These are phyloP conservation scores for Abrus precatorius DNA, from an alignment of 306 rosid genomes.

Conservation along the genomic window DNA sequence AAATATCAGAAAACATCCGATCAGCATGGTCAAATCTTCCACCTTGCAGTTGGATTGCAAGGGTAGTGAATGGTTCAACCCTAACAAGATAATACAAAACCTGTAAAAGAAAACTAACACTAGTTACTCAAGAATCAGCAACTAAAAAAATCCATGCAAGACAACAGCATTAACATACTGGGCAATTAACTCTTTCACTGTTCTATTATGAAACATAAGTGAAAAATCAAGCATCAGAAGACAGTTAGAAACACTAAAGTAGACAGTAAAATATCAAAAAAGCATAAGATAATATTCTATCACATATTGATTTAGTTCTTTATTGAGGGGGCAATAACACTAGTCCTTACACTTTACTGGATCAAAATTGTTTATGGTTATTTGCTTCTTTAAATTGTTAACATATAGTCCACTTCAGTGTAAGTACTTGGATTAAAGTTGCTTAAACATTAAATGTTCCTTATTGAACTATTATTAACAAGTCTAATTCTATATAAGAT, in stretches of 20 bases:
- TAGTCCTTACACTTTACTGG: slow-evolving; percentile 7
- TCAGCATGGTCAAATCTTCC: slow-evolving; percentile 99
- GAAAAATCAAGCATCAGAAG: slow-evolving; percentile 33
- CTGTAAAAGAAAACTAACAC: slow-evolving; percentile 60
- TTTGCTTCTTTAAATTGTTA: slow-evolving; percentile 11
- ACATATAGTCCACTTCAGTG: background rate
- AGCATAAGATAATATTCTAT: background rate
- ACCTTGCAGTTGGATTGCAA: slow-evolving; percentile 96
- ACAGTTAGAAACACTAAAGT: slow-evolving; percentile 4
- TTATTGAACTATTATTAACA: slow-evolving; percentile 32
- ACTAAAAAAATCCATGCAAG: slow-evolving; percentile 31
- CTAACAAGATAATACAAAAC: slow-evolving; percentile 95
- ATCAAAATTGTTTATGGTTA: background rate
- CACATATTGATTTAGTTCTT: slow-evolving; percentile 25
- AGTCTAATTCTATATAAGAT: slow-evolving; percentile 22
- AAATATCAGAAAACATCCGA: slow-evolving; percentile 94
- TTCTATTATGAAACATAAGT: slow-evolving; percentile 7
- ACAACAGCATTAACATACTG: slow-evolving; percentile 21
- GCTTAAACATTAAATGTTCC: background rate
- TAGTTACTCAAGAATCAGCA: slow-evolving; percentile 37
- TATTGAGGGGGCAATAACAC: background rate
- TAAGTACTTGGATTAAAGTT: slow-evolving; percentile 20
- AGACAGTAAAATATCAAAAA: slow-evolving; percentile 4
- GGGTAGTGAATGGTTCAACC: slow-evolving; percentile 98
- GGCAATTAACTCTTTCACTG: slow-evolving; percentile 19